Percentiles rank a stretch among this genome's conserved stretches.
phyloP scores from a whole-genome alignment of 352 stramenopile species.

The Phytophthora quininea region DNA sequence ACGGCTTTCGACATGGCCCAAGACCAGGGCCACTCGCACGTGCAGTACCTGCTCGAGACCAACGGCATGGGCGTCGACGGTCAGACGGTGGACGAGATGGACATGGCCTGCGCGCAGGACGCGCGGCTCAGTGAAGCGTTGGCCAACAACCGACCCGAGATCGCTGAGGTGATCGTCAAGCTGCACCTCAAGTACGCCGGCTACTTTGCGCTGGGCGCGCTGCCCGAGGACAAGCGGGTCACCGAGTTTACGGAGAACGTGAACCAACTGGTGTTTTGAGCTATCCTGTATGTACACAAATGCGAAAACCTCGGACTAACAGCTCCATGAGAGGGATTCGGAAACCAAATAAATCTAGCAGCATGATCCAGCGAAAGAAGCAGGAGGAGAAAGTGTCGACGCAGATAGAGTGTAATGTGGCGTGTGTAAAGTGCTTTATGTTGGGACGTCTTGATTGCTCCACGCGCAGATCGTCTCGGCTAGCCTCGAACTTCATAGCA shows the following conservation, averaged over 20 bases:
- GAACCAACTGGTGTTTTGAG: slow-evolving; percentile 39
- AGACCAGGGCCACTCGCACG: slow-evolving; percentile 65
- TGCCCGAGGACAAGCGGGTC: slow-evolving; percentile 61
- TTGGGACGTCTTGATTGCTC: no score
- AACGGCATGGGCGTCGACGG: slow-evolving; percentile 67
- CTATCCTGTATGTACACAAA: slow-evolving; percentile 26
- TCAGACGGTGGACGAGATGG: slow-evolving; percentile 63
- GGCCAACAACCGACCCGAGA: slow-evolving; percentile 64
- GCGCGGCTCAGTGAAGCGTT: slow-evolving; percentile 65
- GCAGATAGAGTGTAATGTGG: slow-evolving; percentile 20
- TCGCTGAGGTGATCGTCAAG: slow-evolving; percentile 77
- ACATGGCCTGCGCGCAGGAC: slow-evolving; percentile 69
- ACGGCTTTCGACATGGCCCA: slow-evolving; percentile 83
- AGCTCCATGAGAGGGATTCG: neutral
- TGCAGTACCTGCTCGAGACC: slow-evolving; percentile 82
- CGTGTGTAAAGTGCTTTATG: neutral
- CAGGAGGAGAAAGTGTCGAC: slow-evolving; percentile 18
- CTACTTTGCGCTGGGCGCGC: slow-evolving; percentile 61
- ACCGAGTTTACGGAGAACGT: slow-evolving; percentile 51
- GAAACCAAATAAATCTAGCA: slow-evolving; percentile 33
- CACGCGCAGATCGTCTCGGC: no score
- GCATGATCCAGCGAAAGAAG: slow-evolving; percentile 36
- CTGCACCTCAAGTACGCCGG: slow-evolving; percentile 80
- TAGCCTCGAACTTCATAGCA: neutral
- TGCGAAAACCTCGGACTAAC: slow-evolving; percentile 32